These are phyloP conservation scores for Erythrophleum ivorense DNA, from an alignment of 331 rosid genomes.

Conservation along the genomic window DNA sequence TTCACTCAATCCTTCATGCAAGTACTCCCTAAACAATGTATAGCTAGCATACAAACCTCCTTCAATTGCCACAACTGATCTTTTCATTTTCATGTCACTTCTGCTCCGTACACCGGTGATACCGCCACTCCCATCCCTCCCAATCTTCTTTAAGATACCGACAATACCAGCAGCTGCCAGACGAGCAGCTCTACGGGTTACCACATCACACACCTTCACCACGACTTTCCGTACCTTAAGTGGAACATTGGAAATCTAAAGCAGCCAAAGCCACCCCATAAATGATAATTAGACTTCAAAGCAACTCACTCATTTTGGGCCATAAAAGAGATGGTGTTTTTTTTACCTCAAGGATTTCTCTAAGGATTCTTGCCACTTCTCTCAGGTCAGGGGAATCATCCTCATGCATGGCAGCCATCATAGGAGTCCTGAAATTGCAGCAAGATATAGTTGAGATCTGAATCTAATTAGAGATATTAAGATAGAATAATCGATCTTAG, in stretches of 20 bases:
- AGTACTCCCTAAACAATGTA: slow-evolving; percentile 67
- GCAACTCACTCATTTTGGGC: neutral
- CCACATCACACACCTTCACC: slow-evolving; percentile 67
- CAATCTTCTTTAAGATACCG: slow-evolving; percentile 87
- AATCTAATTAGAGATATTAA: neutral
- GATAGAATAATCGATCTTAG: neutral
- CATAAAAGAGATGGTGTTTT: neutral
- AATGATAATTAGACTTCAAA: slow-evolving; percentile 13
- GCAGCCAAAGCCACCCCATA: slow-evolving; percentile 25
- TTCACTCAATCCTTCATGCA: slow-evolving; percentile 72
- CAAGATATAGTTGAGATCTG: slow-evolving; percentile 22
- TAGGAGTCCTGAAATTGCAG: slow-evolving; percentile 63
- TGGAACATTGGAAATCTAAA: slow-evolving; percentile 66
- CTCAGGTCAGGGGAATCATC: slow-evolving; percentile 70
- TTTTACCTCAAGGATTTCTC: slow-evolving; percentile 68
- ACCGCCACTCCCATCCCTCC: slow-evolving; percentile 85
- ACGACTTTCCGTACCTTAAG: slow-evolving; percentile 65
- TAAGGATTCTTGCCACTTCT: slow-evolving; percentile 64
- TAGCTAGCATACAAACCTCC: slow-evolving; percentile 76
- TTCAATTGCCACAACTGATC: slow-evolving; percentile 79
- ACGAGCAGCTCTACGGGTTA: slow-evolving; percentile 81
- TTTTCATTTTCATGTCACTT: slow-evolving; percentile 59
- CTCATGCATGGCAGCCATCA: slow-evolving; percentile 81
- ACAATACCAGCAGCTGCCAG: slow-evolving; percentile 77
- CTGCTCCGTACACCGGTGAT: slow-evolving; percentile 62